Evolutionary conservation across 306 rosid genomes (phyloP).

Genomic region (Betula pendula): DNA sequence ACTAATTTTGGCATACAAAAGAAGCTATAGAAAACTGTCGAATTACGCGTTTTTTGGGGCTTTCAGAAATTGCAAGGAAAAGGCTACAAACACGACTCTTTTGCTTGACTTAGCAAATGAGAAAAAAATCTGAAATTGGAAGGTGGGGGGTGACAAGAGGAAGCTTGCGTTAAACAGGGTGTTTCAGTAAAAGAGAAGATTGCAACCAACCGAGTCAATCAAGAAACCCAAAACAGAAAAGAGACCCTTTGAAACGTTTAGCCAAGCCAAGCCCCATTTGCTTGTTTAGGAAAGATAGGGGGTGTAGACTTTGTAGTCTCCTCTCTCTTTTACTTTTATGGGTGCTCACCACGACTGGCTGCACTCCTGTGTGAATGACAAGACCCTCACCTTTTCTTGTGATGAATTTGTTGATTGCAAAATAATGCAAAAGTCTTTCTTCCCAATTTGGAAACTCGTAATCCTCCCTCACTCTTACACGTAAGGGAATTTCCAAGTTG

Average conservation of each 20-base stretch:
- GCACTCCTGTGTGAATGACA: constrained; percentile 31
- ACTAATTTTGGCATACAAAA: neutral
- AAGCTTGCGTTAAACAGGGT: constrained; percentile 23
- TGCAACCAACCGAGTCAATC: constrained; percentile 37
- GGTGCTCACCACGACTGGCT: constrained; percentile 25
- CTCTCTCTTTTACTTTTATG: constrained; percentile 22
- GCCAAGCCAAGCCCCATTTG: constrained; percentile 17
- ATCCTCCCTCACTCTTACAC: constrained; percentile 19
- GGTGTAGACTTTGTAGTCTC: constrained; percentile 16
- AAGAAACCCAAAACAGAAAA: constrained; percentile 28
- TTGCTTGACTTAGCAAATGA: constrained; percentile 27
- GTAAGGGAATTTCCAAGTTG: constrained; percentile 26
- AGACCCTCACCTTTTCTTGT: constrained; percentile 36
- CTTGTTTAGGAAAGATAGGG: constrained; percentile 36
- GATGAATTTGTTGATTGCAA: constrained; percentile 22
- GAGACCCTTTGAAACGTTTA: constrained; percentile 7
- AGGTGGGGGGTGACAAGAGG: too few relatives aligned
- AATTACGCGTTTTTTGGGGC: neutral
- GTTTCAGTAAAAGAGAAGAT: constrained; percentile 22
- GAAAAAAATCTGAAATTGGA: constrained; percentile 30
- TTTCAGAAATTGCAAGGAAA: constrained; percentile 25
- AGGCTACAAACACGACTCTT: constrained; percentile 20
- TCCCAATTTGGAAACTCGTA: constrained; percentile 47
- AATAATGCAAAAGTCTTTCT: constrained; percentile 32
- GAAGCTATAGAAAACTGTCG: neutral